These are phyloP conservation scores for Pleurotus giganteus DNA, from an alignment of 768 basidiomycete species.

Conservation along the genomic window DNA sequence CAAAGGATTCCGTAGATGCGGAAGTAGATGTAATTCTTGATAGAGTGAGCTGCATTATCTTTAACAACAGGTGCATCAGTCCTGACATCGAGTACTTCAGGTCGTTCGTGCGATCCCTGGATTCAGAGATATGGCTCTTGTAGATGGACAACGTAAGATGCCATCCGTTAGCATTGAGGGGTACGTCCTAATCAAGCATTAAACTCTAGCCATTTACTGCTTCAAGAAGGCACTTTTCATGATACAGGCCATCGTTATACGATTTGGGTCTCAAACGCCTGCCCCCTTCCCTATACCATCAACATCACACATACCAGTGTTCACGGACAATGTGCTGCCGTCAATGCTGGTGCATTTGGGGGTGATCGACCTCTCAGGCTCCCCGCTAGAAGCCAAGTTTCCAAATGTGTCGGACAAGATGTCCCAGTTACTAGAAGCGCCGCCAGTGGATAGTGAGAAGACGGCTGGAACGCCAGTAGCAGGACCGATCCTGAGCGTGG, in stretches of 20 bases:
- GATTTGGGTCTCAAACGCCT: conserved; percentile 57
- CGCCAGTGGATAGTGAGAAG: conserved; percentile 3
- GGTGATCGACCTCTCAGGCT: conserved; percentile 63
- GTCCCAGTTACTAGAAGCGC: conserved; percentile 36
- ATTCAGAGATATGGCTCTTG: conserved; percentile 73
- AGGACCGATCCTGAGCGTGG: conserved; percentile 51
- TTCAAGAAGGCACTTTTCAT: conserved; percentile 91
- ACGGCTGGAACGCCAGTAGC: conserved; percentile 24
- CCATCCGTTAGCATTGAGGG: conserved; percentile 1
- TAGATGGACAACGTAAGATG: conserved; percentile 60
- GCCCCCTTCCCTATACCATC: conserved; percentile 62
- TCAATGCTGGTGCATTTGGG: conserved; percentile 79
- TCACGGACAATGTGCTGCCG: conserved; percentile 80
- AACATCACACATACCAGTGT: conserved; percentile 59
- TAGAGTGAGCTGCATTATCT: conserved; percentile 41
- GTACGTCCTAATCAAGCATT: conserved; percentile 7
- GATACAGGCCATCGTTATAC: conserved; percentile 62
- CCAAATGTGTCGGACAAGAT: conserved; percentile 41
- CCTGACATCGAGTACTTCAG: conserved; percentile 31
- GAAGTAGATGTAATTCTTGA: conserved; percentile 61
- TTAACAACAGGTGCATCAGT: background rate
- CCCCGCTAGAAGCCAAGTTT: conserved; percentile 45
- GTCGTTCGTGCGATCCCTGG: conserved; percentile 76
- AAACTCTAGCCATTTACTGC: conserved; percentile 67
- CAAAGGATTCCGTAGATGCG: conserved; percentile 24